Percentiles rank a stretch among this genome's conserved stretches.
phyloP scores from a whole-genome alignment of 306 rosid species.

The Trichosanthes cucumerina region DNA sequence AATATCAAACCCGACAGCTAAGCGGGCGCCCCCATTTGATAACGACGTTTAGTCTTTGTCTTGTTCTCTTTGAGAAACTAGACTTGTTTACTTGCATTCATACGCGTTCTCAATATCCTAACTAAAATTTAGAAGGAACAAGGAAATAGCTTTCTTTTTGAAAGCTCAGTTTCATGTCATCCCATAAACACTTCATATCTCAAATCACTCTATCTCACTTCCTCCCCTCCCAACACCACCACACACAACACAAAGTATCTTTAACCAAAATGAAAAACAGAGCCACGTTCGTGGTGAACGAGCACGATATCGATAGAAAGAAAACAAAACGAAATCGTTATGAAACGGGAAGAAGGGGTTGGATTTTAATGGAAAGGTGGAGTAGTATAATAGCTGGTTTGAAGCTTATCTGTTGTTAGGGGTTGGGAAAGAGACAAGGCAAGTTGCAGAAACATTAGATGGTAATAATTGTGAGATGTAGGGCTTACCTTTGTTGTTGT shows the following conservation, averaged over 20 bases:
- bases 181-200: neutral
- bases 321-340: neutral
- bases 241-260: neutral
- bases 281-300: neutral
- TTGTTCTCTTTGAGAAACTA: neutral
- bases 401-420: neutral
- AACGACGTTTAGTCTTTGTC: neutral
- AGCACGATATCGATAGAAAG: neutral
- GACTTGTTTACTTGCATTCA: neutral
- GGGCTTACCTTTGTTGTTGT: neutral
- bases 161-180: neutral
- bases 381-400: neutral
- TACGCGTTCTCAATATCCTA: neutral
- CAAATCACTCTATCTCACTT: neutral
- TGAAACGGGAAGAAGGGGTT: neutral
- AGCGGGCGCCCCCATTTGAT: neutral
- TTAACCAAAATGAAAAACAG: neutral
- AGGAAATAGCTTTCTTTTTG: neutral
- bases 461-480: neutral
- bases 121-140: neutral
- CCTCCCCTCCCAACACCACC: neutral
- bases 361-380: neutral
- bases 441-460: neutral
- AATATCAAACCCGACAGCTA: conserved; percentile 1
- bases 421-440: neutral